phyloP scores from a whole-genome alignment of 176 grass and related monocot species.

The sorghum (Sorghum bicolor) region DNA sequence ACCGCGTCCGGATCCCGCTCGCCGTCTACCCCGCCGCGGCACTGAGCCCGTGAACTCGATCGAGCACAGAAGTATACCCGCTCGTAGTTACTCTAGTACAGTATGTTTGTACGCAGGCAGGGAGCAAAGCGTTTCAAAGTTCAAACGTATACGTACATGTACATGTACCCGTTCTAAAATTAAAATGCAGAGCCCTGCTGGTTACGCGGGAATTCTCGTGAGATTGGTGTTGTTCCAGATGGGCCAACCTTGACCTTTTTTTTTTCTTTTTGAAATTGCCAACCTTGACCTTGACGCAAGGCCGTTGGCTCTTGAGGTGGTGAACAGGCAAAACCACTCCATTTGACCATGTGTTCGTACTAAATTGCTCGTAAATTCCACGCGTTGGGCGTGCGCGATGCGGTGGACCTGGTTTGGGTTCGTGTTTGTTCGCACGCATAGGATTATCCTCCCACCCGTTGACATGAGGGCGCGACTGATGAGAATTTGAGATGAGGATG shows the following conservation, averaged over 20 bases:
- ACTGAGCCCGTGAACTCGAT: slow-evolving; percentile 22
- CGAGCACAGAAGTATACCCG: background rate
- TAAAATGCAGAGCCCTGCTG: background rate
- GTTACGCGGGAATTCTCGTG: background rate
- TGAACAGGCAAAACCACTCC: background rate
- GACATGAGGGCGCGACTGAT: background rate
- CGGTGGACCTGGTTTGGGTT: background rate
- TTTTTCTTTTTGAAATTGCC: no score
- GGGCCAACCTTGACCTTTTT: background rate
- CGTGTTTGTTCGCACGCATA: background rate
- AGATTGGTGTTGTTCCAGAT: background rate
- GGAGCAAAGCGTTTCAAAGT: background rate
- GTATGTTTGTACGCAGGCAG: background rate
- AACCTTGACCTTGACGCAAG: background rate
- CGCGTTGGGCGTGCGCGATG: background rate
- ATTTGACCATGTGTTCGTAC: background rate
- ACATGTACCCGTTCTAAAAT: background rate
- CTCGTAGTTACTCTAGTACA: background rate
- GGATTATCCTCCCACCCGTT: background rate
- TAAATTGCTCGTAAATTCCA: background rate
- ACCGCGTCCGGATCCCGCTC: slow-evolving; percentile 66
- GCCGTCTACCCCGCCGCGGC: slow-evolving; percentile 52
- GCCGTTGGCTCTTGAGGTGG: background rate
- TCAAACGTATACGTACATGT: background rate
- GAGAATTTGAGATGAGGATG: background rate